A percentile compares a stretch with the other conserved stretches of the same genome.
These are phyloP conservation scores for Quercus dentata DNA, from an alignment of 306 rosid genomes.

Conservation along the genomic window DNA sequence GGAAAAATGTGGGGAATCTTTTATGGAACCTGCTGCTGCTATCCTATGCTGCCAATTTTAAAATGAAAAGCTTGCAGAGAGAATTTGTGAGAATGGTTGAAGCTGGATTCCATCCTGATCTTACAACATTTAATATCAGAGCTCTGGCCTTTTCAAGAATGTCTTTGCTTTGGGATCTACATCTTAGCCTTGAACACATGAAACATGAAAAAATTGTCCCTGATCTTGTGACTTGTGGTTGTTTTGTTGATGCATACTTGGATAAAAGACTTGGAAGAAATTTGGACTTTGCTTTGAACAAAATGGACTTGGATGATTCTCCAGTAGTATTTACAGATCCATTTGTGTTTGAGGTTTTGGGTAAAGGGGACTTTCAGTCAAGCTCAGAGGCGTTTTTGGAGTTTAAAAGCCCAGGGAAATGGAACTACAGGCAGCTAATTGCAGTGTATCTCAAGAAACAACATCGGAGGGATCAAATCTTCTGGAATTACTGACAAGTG, in stretches of 20 bases:
- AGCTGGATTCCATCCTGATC: slow-evolving; percentile 68
- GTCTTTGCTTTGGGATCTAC: slow-evolving; percentile 91
- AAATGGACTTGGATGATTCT: slow-evolving; percentile 52
- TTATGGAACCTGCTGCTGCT: slow-evolving; percentile 81
- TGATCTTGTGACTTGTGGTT: slow-evolving; percentile 88
- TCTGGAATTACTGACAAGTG: slow-evolving; percentile 71
- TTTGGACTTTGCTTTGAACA: slow-evolving; percentile 59
- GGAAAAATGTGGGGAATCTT: slow-evolving; percentile 76
- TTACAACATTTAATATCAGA: slow-evolving; percentile 81
- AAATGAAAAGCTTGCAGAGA: slow-evolving; percentile 86
- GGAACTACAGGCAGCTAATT: slow-evolving; percentile 60
- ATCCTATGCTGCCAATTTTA: slow-evolving; percentile 84
- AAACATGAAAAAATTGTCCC: slow-evolving; percentile 56
- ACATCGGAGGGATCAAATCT: slow-evolving; percentile 61
- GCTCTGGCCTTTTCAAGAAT: slow-evolving; percentile 90
- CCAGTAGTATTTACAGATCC: slow-evolving; percentile 62
- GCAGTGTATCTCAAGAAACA: slow-evolving; percentile 60
- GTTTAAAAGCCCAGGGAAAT: slow-evolving; percentile 41
- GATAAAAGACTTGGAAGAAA: slow-evolving; percentile 73
- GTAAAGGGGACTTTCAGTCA: slow-evolving; percentile 86
- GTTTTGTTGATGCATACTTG: slow-evolving; percentile 78
- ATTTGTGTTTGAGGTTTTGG: slow-evolving; percentile 77
- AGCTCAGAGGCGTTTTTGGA: slow-evolving; percentile 79
- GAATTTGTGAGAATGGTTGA: slow-evolving; percentile 79
- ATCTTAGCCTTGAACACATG: slow-evolving; percentile 93